phyloP scores from a whole-genome alignment of 192 early-diverging fungal genomes.

The Entophlyctis luteolus region DNA sequence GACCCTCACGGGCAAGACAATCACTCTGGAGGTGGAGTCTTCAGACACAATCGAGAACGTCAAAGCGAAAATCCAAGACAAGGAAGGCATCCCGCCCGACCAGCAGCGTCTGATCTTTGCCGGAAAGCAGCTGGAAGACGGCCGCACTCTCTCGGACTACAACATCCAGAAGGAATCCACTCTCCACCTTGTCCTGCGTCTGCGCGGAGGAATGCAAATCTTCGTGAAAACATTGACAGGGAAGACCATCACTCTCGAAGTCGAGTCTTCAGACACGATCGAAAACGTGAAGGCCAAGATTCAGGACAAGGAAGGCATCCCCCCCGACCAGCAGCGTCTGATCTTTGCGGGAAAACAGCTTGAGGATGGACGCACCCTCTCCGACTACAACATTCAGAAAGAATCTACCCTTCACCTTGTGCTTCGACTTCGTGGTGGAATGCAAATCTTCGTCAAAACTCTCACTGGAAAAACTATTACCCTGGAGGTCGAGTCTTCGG shows the following conservation, averaged over 20 bases:
- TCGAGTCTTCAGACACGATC: slow-evolving; percentile 73
- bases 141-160: slow-evolving; percentile 62
- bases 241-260: slow-evolving; percentile 81
- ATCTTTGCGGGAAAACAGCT: slow-evolving; percentile 78
- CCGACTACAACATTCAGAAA: slow-evolving; percentile 71
- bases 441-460: slow-evolving; percentile 78
- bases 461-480: slow-evolving; percentile 76
- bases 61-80: too few species aligned
- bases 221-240: slow-evolving; percentile 88
- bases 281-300: slow-evolving; percentile 76
- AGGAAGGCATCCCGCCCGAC: too few species aligned
- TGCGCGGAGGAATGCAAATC: slow-evolving; percentile 63
- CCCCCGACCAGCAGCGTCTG: slow-evolving; percentile 71
- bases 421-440: slow-evolving; percentile 44
- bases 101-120: too few species aligned
- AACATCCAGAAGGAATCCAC: slow-evolving; percentile 73
- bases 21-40: slow-evolving; percentile 33
- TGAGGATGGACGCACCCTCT: slow-evolving; percentile 66
- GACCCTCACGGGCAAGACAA: background rate
- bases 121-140: slow-evolving; percentile 73
- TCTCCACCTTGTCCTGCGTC: slow-evolving; percentile 65
- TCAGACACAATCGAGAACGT: too few species aligned
- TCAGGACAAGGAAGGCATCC: slow-evolving; percentile 75
- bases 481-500: slow-evolving; percentile 69
- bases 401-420: slow-evolving; percentile 67